Percentiles rank a stretch among this genome's conserved stretches.
Conservation (phyloP, 2,329 filamentous ascomycete species). For the Coleophoma crateriformis region DNA sequence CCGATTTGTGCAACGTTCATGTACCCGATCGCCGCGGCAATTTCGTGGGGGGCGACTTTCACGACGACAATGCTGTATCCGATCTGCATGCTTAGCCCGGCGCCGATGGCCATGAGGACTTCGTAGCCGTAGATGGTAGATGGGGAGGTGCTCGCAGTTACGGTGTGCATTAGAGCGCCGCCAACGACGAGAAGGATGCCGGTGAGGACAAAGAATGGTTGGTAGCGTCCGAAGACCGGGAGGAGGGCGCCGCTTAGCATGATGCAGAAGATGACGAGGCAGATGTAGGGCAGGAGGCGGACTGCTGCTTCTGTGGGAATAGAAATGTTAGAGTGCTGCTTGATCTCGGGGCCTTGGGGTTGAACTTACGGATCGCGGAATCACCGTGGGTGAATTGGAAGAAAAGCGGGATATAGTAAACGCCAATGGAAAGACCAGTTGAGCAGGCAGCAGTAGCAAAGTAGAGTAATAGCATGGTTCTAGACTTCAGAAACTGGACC, state of each 20-base stretch:
- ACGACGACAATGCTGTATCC: constrained; percentile 27
- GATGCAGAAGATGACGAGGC: constrained; percentile 32
- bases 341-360: constrained; percentile 12
- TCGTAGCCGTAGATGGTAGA: constrained; percentile 25
- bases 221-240: constrained; percentile 26
- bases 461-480: constrained; percentile 14
- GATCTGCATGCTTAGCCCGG: constrained; percentile 27
- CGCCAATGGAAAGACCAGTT: constrained; percentile 39
- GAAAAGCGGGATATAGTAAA: constrained; percentile 40
- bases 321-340: constrained; percentile 12
- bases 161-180: constrained; percentile 16
- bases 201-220: constrained; percentile 25
- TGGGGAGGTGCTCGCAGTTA: constrained; percentile 17
- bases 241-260: constrained; percentile 33
- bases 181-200: constrained; percentile 27
- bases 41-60: constrained; percentile 21
- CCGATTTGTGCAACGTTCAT: constrained; percentile 27
- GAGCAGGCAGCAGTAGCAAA: constrained; percentile 39
- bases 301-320: constrained; percentile 22
- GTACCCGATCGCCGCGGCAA: constrained; percentile 26
- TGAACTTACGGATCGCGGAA: constrained; percentile 33
- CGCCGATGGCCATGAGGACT: constrained; percentile 32
- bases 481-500: constrained; percentile 10
- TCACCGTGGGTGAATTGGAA: constrained; percentile 43
- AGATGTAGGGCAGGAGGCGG: constrained; percentile 29